These are phyloP conservation scores for Beauveria bassiana DNA, from an alignment of 2,329 filamentous ascomycete genomes.

Conservation along the genomic window DNA sequence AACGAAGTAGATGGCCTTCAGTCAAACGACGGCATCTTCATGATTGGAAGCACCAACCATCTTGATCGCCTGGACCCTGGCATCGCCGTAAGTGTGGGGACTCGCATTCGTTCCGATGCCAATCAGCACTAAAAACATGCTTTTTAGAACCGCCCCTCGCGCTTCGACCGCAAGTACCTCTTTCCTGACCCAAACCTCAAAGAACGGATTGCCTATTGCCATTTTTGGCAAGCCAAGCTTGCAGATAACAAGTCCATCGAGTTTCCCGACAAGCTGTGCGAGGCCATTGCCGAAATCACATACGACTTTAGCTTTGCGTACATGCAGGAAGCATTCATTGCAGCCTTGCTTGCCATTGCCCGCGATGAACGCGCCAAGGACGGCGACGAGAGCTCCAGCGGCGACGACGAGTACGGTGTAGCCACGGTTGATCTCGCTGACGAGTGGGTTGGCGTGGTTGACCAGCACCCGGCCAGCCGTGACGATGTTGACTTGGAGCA, in stretches of 20 bases:
- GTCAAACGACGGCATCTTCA: constrained; percentile 63
- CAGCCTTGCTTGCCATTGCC: constrained; percentile 52
- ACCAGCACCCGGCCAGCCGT: constrained; percentile 14
- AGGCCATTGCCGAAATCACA: constrained; percentile 54
- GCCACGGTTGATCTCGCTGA: constrained; percentile 23
- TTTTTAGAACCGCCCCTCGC: constrained; percentile 50
- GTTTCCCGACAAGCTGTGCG: constrained; percentile 51
- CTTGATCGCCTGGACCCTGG: constrained; percentile 60
- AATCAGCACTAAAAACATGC: neutral
- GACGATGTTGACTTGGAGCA: constrained; percentile 38
- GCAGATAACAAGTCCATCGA: constrained; percentile 48
- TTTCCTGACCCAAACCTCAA: constrained; percentile 50
- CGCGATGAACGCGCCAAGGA: constrained; percentile 17
- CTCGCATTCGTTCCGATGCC: neutral
- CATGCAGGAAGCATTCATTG: constrained; percentile 62
- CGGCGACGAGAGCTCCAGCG: constrained; percentile 19
- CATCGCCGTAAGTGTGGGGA: constrained; percentile 37
- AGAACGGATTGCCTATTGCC: constrained; percentile 51
- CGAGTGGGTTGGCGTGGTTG: constrained; percentile 31
- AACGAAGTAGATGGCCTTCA: constrained; percentile 66
- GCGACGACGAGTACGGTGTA: constrained; percentile 20
- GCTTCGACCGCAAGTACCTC: constrained; percentile 60
- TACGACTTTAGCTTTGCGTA: constrained; percentile 62
- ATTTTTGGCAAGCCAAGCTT: constrained; percentile 55
- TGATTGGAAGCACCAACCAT: constrained; percentile 59